Evolutionary conservation across 2,329 filamentous ascomycete species (phyloP).

Genomic region (Fusarium mundagurra): DNA sequence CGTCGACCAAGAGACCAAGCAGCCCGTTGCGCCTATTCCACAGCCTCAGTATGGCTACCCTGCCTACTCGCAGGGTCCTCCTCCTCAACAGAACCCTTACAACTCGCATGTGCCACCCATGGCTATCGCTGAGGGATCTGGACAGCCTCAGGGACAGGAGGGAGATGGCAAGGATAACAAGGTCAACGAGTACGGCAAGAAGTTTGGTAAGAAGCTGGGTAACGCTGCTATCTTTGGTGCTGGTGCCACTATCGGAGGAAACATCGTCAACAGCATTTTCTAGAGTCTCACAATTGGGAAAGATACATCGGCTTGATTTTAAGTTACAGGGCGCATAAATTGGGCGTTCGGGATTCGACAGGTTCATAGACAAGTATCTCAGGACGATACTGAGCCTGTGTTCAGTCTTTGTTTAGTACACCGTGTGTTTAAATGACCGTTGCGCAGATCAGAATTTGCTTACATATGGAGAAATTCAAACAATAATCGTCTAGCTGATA

Average conservation of each 20-base stretch:
- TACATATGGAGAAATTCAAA: too few species aligned
- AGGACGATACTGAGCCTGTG: neutral
- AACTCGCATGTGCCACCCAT: constrained; percentile 78
- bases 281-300: constrained; percentile 52
- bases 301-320: neutral
- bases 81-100: constrained; percentile 68
- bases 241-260: constrained; percentile 88
- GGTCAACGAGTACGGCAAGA: constrained; percentile 82
- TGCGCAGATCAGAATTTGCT: neutral
- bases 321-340: neutral
- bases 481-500: neutral
- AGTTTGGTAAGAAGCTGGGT: constrained; percentile 92
- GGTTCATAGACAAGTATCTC: constrained; percentile 7
- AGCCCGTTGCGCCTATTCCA: constrained; percentile 45
- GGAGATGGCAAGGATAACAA: constrained; percentile 71
- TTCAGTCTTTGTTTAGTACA: neutral
- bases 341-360: constrained; percentile 29
- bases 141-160: constrained; percentile 53
- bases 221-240: constrained; percentile 89
- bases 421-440: neutral
- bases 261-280: constrained; percentile 91
- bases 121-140: constrained; percentile 71
- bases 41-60: constrained; percentile 54
- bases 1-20: constrained; percentile 69
- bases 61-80: constrained; percentile 53